Conservation (phyloP, 2,329 filamentous ascomycete species). For the Aspergillus unguis region DNA sequence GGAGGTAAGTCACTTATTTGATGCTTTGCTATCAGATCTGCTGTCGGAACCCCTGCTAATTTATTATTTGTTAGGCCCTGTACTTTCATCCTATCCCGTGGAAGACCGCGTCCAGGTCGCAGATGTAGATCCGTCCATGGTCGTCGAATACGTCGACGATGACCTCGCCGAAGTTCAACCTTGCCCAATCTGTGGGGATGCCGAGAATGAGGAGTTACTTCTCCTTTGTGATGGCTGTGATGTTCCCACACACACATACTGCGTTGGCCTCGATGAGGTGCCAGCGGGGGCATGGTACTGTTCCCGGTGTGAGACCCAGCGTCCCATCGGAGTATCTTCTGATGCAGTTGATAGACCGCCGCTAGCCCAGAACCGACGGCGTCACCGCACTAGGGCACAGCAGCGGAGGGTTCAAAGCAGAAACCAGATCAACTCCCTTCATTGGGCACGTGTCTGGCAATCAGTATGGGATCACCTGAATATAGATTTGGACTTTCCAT, state of each 20-base stretch:
- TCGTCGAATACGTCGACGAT: conserved; percentile 66
- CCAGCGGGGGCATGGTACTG: conserved; percentile 86
- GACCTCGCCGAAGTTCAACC: conserved; percentile 62
- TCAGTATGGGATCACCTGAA: conserved; percentile 77
- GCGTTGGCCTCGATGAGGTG: conserved; percentile 74
- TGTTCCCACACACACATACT: conserved; percentile 86
- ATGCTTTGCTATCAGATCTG: neutral
- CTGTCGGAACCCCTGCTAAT: neutral
- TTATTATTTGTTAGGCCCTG: conserved; percentile 44
- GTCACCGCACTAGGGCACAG: conserved; percentile 46
- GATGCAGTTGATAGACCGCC: conserved; percentile 30
- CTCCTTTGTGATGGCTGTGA: conserved; percentile 91
- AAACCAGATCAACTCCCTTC: conserved; percentile 47
- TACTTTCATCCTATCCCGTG: conserved; percentile 57
- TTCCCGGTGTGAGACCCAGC: conserved; percentile 65
- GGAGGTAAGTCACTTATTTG: conserved; percentile 62
- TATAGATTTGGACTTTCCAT: conserved; percentile 80
- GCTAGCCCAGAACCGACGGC: conserved; percentile 44
- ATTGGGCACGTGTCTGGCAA: conserved; percentile 81
- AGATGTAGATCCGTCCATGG: conserved; percentile 71
- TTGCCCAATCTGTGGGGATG: conserved; percentile 78
- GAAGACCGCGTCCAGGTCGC: conserved; percentile 66
- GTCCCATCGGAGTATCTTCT: conserved; percentile 39
- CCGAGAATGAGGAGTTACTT: conserved; percentile 77
- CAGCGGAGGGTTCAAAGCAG: conserved; percentile 40